phyloP scores from a whole-genome alignment of 2,329 filamentous ascomycete genomes.

The Cordyceps cateniannulata region DNA sequence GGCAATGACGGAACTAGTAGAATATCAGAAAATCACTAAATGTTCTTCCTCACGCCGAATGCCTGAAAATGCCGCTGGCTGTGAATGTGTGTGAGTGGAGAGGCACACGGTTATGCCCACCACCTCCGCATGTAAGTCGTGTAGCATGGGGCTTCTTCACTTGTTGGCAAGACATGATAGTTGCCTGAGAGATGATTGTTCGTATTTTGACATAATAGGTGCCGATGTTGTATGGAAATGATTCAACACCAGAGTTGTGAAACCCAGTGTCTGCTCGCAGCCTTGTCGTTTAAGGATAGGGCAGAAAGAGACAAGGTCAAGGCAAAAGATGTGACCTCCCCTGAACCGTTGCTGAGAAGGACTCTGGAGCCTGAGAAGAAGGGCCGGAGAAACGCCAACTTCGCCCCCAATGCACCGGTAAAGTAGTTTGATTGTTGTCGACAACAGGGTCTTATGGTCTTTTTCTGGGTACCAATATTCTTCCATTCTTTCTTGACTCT shows the following conservation, averaged over 20 bases:
- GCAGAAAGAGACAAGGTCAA: no score
- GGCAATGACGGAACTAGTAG: neutral
- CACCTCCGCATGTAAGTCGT: neutral
- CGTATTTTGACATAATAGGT: neutral
- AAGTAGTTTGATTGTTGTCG: neutral
- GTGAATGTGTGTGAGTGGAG: slow-evolving; percentile 5
- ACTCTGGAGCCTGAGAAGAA: no score
- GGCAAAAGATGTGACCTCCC: no score
- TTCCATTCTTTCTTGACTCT: neutral
- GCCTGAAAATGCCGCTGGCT: neutral
- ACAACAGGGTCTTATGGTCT: neutral
- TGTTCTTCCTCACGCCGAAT: neutral
- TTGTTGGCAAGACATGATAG: neutral
- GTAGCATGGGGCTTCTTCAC: neutral
- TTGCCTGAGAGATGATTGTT: neutral
- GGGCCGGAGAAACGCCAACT: no score
- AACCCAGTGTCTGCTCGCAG: no score
- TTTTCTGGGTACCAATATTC: neutral
- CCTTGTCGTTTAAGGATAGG: no score
- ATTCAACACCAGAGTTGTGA: no score
- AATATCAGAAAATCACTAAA: neutral
- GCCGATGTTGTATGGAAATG: no score
- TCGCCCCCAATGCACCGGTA: neutral
- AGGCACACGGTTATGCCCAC: neutral
- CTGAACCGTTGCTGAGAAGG: no score